These are phyloP conservation scores for Funneliformis geosporum DNA, from an alignment of 192 early-diverging fungal species.

Conservation along the genomic window DNA sequence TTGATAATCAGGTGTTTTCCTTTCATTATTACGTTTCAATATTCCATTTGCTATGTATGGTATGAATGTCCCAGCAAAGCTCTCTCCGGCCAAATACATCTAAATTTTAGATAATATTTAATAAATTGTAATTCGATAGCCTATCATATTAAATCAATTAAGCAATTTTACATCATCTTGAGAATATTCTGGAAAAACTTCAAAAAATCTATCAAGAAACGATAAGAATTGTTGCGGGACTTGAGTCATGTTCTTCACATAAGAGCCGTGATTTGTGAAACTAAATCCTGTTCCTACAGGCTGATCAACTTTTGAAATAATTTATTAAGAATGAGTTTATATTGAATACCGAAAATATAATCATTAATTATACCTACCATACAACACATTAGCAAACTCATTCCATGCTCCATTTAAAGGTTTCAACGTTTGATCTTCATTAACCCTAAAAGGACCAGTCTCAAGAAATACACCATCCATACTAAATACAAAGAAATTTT, in stretches of 20 bases:
- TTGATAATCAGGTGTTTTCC: conserved; percentile 14
- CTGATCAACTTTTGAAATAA: conserved; percentile 55
- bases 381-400: conserved; percentile 61
- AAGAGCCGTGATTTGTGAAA: conserved; percentile 39
- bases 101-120: conserved; percentile 22
- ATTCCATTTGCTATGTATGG: conserved; percentile 53
- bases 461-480: conserved; percentile 70
- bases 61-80: conserved; percentile 65
- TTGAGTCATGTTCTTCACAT: conserved; percentile 41
- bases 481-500: conserved; percentile 34
- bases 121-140: not conserved
- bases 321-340: not conserved
- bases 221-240: conserved; percentile 43
- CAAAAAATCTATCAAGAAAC: conserved; percentile 53
- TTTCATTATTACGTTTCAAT: conserved; percentile 39
- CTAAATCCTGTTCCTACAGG: conserved; percentile 67
- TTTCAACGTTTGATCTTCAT: conserved; percentile 42
- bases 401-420: conserved; percentile 56
- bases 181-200: conserved; percentile 52
- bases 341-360: not conserved
- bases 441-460: conserved; percentile 55
- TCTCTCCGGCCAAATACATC: conserved; percentile 67
- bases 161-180: conserved; percentile 45
- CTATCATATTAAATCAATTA: not conserved
- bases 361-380: conserved; percentile 41